Base-by-base conservation (phyloP, 108 stramenopile species). In the Stephanodiscus triporus region DNA sequence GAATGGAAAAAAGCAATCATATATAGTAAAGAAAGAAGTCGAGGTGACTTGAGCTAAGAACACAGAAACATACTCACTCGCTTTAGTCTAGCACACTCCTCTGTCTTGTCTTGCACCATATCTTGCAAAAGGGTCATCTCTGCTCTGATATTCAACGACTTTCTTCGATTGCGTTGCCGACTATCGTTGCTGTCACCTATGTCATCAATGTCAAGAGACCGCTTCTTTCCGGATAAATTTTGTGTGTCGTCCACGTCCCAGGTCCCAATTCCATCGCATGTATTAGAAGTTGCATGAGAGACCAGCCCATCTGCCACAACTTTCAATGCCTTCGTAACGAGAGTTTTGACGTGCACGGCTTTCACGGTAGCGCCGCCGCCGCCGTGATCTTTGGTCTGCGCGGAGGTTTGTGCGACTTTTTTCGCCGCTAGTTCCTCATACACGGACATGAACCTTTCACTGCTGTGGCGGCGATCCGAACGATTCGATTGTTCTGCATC, bases 71-170 rank as follows among this genome's bases (percentile, higher is more conserved):
- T 8, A 66, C 65, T 66, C 65, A 66, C 65, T 50, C 48, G 48
- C 36, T 43, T n/a, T 16, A 66, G 47, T 32, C 17, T 66, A 26
- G 48, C 65, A 27, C 22, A 45, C 45, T 66, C 65, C 4, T 51
- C 65, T 66, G 48, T 66, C 47, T 29, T 66, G 36, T 66, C 65
- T 19, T 61, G 37, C 36, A 61, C 37, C 36, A 61, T n/a, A 19
- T 61, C 60, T 61, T 61, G 60, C 38, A 61, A 22, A 9, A 61
- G 30, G 4, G 36, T 61, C 60, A 61, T 37, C 60, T 61, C 60
- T 29, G 60, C 60, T 36, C 60, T 61, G 60, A 61, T 61, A 23
- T 61, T 61, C n/a, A 61, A 61, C 9, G 60, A 61, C 20, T 61
- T 61, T 43, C 60, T 61, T 37, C 60, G 60, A 61, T 61, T 61